These are phyloP conservation scores for Pestalotiopsis sp. DNA, from an alignment of 2,329 filamentous ascomycete genomes.

Conservation along the genomic window DNA sequence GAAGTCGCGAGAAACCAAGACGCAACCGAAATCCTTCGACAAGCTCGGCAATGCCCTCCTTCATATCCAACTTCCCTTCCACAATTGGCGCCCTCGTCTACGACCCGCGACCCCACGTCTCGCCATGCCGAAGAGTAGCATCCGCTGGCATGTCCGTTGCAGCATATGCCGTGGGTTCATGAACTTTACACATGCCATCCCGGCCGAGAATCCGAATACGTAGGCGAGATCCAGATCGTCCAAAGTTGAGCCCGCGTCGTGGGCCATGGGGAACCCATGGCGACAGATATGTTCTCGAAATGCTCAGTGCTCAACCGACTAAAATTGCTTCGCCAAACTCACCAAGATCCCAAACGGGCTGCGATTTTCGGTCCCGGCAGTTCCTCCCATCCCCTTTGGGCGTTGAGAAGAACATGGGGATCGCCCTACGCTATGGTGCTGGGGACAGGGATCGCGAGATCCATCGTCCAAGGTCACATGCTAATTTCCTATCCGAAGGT, in stretches of 20 bases:
- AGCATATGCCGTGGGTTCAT: background rate
- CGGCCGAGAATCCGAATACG: slow-evolving; percentile 7
- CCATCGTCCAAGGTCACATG: background rate
- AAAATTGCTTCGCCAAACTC: background rate
- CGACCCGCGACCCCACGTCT: background rate
- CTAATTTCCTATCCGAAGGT: background rate
- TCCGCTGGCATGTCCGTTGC: background rate
- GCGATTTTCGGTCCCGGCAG: background rate
- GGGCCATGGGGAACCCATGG: background rate
- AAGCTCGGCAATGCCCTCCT: background rate
- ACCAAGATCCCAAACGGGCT: background rate
- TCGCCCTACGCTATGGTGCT: background rate
- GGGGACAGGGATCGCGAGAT: background rate
- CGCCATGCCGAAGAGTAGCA: slow-evolving; percentile 5
- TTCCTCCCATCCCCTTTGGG: slow-evolving; percentile 1
- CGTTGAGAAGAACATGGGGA: slow-evolving; percentile 1
- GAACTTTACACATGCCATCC: background rate
- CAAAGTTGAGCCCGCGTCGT: background rate
- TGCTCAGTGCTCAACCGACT: background rate
- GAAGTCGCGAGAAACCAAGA: background rate
- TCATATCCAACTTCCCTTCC: slow-evolving; percentile 9
- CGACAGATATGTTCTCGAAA: background rate
- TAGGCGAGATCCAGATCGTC: background rate
- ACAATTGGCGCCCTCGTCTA: background rate
- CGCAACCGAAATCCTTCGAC: background rate